These are phyloP conservation scores for Trichosporon asahii DNA, from an alignment of 1,284 basidiomycete species.

Conservation along the genomic window DNA sequence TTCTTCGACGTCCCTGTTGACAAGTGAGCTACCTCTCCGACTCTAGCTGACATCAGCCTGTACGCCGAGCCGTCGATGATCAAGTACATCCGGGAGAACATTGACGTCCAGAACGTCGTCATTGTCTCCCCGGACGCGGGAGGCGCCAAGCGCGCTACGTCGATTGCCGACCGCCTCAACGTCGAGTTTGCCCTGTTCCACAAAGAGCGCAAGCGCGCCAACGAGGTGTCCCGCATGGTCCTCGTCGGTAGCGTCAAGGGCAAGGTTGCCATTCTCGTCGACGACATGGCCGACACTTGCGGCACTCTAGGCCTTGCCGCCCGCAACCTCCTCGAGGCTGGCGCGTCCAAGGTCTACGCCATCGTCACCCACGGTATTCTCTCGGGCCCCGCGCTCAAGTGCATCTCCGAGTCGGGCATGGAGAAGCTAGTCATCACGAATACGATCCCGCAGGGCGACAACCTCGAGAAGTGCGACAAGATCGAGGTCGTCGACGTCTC, in stretches of 20 bases:
- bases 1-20: constrained; percentile 99
- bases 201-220: constrained; percentile 99
- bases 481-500: constrained; percentile 96
- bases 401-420: constrained; percentile 69
- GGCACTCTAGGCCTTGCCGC: constrained; percentile 94
- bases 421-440: constrained; percentile 98
- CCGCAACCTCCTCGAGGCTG: constrained; percentile 82
- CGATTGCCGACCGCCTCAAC: constrained; percentile 92
- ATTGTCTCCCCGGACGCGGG: constrained; percentile 99
- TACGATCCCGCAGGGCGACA: constrained; percentile 86
- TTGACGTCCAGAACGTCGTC: constrained; percentile 81
- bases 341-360: constrained; percentile 79
- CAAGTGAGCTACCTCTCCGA: constrained; percentile 66
- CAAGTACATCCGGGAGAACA: constrained; percentile 89
- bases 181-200: constrained; percentile 99
- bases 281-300: constrained; percentile 99
- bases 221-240: constrained; percentile 98
- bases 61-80: constrained; percentile 97
- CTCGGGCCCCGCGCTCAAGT: constrained; percentile 76
- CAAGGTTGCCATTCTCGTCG: constrained; percentile 95
- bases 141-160: constrained; percentile 96
- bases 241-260: constrained; percentile 90
- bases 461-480: constrained; percentile 72
- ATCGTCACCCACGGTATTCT: constrained; percentile 98
- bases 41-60: constrained; percentile 58